phyloP scores from a whole-genome alignment of 2,329 filamentous ascomycete species.

The Aureobasidium sp. region DNA sequence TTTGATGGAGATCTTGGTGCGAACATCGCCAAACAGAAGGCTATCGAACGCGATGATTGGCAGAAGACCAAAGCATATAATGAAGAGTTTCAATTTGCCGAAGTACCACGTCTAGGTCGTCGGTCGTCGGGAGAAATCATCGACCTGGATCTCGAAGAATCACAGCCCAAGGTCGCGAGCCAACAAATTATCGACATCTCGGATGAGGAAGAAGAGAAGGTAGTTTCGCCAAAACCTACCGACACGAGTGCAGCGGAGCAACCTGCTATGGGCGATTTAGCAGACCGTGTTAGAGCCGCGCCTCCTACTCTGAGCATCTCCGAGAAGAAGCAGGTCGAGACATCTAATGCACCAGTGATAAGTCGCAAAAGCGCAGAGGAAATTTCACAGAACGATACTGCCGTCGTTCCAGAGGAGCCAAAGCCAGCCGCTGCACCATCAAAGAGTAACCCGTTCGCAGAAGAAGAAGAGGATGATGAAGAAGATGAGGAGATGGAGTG shows the following conservation, averaged over 20 bases:
- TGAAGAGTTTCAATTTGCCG: conserved; percentile 45
- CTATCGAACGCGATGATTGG: conserved; percentile 36
- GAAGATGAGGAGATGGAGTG: conserved; percentile 37
- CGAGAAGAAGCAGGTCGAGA: background rate
- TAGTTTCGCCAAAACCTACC: too few species aligned
- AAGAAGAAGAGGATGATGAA: conserved; percentile 10
- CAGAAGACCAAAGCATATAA: conserved; percentile 50
- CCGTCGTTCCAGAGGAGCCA: conserved; percentile 11
- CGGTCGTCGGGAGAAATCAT: conserved; percentile 43
- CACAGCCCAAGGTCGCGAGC: conserved; percentile 28
- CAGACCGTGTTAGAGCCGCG: conserved; percentile 34
- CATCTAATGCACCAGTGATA: background rate
- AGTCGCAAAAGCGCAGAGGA: background rate
- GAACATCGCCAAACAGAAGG: conserved; percentile 47
- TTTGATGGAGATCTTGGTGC: conserved; percentile 49
- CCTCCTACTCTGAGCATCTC: conserved; percentile 24
- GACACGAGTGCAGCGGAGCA: conserved; percentile 6
- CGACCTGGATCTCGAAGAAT: conserved; percentile 35
- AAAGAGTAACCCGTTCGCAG: conserved; percentile 6
- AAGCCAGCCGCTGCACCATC: conserved; percentile 6
- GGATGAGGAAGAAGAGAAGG: conserved; percentile 19
- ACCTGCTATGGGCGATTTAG: conserved; percentile 35
- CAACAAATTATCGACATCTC: conserved; percentile 36
- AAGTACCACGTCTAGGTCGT: conserved; percentile 49
- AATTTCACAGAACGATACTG: background rate